Conservation (phyloP, 306 rosid genomes). For the Potentilla sterilis region DNA sequence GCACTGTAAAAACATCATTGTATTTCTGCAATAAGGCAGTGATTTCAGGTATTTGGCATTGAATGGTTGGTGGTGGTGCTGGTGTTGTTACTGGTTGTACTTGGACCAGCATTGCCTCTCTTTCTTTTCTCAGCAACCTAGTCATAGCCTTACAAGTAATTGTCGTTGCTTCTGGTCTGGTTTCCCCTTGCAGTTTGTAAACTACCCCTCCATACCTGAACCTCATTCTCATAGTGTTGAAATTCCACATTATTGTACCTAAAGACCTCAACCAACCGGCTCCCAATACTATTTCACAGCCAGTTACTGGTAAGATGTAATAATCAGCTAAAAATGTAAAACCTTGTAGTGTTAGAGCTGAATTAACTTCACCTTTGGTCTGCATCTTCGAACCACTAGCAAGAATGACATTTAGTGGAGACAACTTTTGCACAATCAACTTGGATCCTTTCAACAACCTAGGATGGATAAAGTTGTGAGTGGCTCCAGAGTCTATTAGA, state of each 20-base stretch:
- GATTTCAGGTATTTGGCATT: no score
- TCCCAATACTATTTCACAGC: not conserved
- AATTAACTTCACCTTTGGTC: not conserved
- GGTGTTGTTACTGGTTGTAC: not conserved
- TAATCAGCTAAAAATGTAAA: not conserved
- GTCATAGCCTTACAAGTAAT: not conserved
- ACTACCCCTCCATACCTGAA: rapidly evolving
- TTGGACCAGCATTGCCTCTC: no score
- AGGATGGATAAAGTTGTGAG: no score
- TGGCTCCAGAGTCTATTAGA: no score
- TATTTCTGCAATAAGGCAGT: no score
- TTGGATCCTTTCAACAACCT: rapidly evolving
- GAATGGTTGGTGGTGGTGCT: no score
- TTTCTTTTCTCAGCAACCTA: no score
- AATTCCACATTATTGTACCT: not conserved
- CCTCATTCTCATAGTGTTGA: not conserved
- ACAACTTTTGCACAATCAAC: no score
- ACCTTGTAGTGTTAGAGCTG: rapidly evolving
- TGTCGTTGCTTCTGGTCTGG: rapidly evolving
- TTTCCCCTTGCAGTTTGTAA: not conserved
- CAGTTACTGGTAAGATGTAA: not conserved
- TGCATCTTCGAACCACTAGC: no score
- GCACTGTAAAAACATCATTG: no score
- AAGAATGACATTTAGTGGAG: no score
- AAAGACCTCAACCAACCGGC: not conserved